Evolutionary conservation across 1,284 basidiomycete species (phyloP).

Genomic region (Microbotryomycetes sp.): DNA sequence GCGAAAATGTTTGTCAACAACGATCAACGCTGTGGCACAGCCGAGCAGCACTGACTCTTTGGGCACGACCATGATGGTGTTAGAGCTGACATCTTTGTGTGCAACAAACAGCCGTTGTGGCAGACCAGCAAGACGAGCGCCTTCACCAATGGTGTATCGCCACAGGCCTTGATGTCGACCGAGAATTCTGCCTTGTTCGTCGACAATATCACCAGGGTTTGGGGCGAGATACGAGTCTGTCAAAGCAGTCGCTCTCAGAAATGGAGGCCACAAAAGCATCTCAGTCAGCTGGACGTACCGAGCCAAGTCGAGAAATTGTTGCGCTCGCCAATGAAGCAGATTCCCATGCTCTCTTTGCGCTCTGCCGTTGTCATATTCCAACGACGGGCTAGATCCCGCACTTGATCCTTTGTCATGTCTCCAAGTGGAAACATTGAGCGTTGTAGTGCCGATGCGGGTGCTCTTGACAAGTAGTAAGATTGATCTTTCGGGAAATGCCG

Average conservation of each 20-base stretch:
- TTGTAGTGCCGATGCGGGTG: constrained; percentile 57
- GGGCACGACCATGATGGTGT: constrained; percentile 67
- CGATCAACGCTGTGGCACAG: neutral
- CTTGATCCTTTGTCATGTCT: constrained; percentile 58
- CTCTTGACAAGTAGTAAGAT: constrained; percentile 82
- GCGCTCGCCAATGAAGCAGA: constrained; percentile 91
- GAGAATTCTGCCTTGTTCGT: constrained; percentile 54
- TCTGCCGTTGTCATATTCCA: constrained; percentile 67
- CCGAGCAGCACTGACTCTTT: constrained; percentile 54
- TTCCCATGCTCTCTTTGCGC: constrained; percentile 83
- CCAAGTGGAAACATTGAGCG: constrained; percentile 75
- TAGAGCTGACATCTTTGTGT: constrained; percentile 57
- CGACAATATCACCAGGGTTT: constrained; percentile 61
- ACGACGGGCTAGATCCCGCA: constrained; percentile 67
- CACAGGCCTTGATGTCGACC: constrained; percentile 71
- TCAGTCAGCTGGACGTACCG: constrained; percentile 47
- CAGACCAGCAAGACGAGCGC: constrained; percentile 61
- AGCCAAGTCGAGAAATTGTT: constrained; percentile 67
- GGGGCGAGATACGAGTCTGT: constrained; percentile 70
- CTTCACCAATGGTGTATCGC: constrained; percentile 82
- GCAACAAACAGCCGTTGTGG: constrained; percentile 65
- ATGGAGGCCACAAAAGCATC: neutral
- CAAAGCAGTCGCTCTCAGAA: neutral
- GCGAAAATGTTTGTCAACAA: neutral
- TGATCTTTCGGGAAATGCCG: constrained; percentile 77